Conservation (phyloP, 2,329 filamentous ascomycete species). For the Coniochaeta sp. region DNA sequence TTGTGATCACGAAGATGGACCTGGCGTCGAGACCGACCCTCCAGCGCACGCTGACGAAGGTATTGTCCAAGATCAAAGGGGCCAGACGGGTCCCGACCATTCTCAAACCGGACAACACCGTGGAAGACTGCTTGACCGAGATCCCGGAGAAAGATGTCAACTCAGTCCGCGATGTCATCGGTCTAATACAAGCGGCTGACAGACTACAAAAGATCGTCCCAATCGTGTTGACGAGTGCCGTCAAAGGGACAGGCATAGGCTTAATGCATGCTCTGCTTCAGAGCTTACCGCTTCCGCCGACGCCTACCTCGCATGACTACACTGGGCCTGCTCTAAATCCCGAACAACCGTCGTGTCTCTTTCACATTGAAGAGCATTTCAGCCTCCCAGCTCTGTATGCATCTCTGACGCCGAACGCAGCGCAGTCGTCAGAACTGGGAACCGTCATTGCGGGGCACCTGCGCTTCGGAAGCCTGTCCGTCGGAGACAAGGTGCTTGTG, state of each 20-base stretch:
- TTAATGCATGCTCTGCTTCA: constrained; percentile 76
- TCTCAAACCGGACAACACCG: constrained; percentile 49
- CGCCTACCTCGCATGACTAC: constrained; percentile 46
- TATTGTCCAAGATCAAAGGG: constrained; percentile 72
- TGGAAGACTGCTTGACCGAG: constrained; percentile 43
- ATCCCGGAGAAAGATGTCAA: constrained; percentile 49
- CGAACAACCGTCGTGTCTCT: constrained; percentile 58
- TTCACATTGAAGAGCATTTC: constrained; percentile 89
- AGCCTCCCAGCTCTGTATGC: constrained; percentile 60
- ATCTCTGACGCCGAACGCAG: constrained; percentile 30
- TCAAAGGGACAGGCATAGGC: constrained; percentile 76
- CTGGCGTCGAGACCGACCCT: constrained; percentile 68
- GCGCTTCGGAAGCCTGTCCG: constrained; percentile 67
- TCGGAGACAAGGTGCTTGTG: constrained; percentile 71
- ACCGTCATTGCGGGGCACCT: constrained; percentile 81
- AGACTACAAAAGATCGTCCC: constrained; percentile 56
- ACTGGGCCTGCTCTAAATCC: constrained; percentile 49
- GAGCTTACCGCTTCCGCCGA: constrained; percentile 61
- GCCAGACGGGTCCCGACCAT: constrained; percentile 69
- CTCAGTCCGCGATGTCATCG: constrained; percentile 51
- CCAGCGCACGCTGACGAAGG: constrained; percentile 57
- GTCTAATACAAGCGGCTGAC: constrained; percentile 32
- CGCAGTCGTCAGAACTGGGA: constrained; percentile 41
- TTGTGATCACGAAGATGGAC: constrained; percentile 89
- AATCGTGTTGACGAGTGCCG: constrained; percentile 79